Percentiles rank a stretch among this genome's conserved stretches.
Conservation (phyloP, 228 moss, liverwort and hornwort species). For the Sphagnum magellanicum region DNA sequence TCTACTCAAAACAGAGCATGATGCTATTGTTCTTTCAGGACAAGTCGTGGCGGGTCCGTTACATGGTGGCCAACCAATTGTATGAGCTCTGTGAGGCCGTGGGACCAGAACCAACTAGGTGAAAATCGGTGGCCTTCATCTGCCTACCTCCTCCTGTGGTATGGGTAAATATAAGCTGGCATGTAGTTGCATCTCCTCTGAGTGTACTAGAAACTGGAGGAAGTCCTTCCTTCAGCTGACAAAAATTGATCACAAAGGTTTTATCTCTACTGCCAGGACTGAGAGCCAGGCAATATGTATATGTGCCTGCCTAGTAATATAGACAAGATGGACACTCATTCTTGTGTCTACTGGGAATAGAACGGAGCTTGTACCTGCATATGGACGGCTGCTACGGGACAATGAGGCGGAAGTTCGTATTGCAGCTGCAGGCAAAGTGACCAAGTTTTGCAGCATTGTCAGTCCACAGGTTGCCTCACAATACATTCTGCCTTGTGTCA, state of each 20-base stretch:
- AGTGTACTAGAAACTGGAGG: too few relatives aligned
- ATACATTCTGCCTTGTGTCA: conserved; percentile 92
- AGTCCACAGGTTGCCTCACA: conserved; percentile 83
- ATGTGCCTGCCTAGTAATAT: too few relatives aligned
- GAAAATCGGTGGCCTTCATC: not conserved
- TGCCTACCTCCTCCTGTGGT: too few relatives aligned
- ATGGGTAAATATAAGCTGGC: too few relatives aligned
- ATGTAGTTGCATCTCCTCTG: too few relatives aligned
- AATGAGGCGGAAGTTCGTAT: conserved; percentile 99
- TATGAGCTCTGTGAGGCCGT: conserved; percentile 99
- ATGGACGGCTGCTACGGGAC: conserved; percentile 81
- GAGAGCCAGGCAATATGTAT: too few relatives aligned
- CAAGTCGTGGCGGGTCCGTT: conserved; percentile 98
- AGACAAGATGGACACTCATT: too few relatives aligned
- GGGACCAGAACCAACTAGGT: conserved; percentile 94
- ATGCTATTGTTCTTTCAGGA: conserved; percentile 35
- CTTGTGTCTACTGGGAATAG: conserved; percentile 13
- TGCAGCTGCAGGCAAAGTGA: conserved; percentile 98
- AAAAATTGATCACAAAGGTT: too few relatives aligned
- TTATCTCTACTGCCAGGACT: too few relatives aligned
- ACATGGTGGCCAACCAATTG: conserved; percentile 98
- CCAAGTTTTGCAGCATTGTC: conserved; percentile 96
- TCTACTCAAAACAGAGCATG: too few relatives aligned
- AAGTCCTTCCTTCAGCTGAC: too few relatives aligned
- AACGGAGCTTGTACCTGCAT: conserved; percentile 95